Evolutionary conservation across 768 basidiomycete species (phyloP).

Genomic region (Mycena maculata): DNA sequence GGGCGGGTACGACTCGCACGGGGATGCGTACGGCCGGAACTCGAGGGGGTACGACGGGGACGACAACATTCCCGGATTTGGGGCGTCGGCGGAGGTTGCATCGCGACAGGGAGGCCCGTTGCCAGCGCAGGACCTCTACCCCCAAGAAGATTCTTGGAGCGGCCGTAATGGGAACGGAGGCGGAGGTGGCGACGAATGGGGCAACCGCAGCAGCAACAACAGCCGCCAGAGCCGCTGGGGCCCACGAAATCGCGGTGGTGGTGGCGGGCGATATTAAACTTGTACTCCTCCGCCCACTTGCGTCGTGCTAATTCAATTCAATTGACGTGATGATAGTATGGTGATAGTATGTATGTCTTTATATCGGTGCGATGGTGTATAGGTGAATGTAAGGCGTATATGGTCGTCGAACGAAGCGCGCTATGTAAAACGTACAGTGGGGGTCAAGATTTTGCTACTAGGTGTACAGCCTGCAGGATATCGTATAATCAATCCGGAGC

Average conservation of each 20-base stretch:
- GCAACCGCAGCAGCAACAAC: conserved; percentile 32
- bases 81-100: conserved; percentile 44
- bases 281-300: not conserved
- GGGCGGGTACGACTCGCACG: conserved; percentile 34
- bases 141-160: conserved; percentile 60
- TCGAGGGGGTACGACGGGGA: conserved; percentile 50
- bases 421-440: conserved; percentile 18
- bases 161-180: conserved; percentile 44
- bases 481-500: conserved; percentile 3
- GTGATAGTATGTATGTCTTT: conserved; percentile 14
- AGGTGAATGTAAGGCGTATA: conserved; percentile 22
- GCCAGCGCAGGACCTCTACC: conserved; percentile 41
- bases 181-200: conserved; percentile 43
- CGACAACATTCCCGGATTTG: conserved; percentile 75
- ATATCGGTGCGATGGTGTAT: conserved; percentile 16
- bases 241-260: conserved; percentile 43
- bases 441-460: not conserved
- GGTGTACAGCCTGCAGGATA: conserved; percentile 19
- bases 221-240: not conserved
- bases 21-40: conserved; percentile 31
- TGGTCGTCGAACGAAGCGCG: conserved; percentile 18
- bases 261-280: conserved; percentile 38
- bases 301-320: conserved; percentile 10
- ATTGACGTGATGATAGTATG: conserved; percentile 20
- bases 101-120: conserved; percentile 46